A percentile compares a stretch with the other conserved stretches of the same genome.
phyloP scores from a whole-genome alignment of 805 yeast genomes.

The Candida saitoana region DNA sequence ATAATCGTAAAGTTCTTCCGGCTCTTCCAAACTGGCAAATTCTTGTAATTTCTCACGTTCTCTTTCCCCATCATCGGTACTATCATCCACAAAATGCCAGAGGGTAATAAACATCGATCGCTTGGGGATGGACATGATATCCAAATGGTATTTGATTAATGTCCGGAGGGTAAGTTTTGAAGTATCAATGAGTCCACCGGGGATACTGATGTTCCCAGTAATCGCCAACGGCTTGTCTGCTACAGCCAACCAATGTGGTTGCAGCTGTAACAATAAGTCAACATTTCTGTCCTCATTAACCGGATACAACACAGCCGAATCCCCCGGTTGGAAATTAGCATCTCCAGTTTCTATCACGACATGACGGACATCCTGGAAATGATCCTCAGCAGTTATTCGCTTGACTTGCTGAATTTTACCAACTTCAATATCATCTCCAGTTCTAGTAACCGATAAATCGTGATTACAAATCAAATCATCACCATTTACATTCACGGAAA shows the following conservation, averaged over 20 bases:
- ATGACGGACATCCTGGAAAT: slow-evolving; percentile 87
- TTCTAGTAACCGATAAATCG: slow-evolving; percentile 13
- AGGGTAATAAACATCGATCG: slow-evolving; percentile 72
- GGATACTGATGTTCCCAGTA: slow-evolving; percentile 35
- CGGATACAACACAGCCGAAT: slow-evolving; percentile 74
- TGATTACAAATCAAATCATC: slow-evolving; percentile 11
- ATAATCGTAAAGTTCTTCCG: slow-evolving; percentile 82
- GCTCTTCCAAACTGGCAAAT: slow-evolving; percentile 64
- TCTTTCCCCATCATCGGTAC: slow-evolving; percentile 56
- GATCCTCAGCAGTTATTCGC: slow-evolving; percentile 64
- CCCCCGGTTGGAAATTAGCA: slow-evolving; percentile 65
- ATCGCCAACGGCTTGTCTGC: slow-evolving; percentile 59
- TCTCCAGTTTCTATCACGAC: slow-evolving; percentile 40
- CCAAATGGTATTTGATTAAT: slow-evolving; percentile 74
- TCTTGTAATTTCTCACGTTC: slow-evolving; percentile 76
- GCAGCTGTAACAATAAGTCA: slow-evolving; percentile 57
- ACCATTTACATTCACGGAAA: slow-evolving; percentile 9
- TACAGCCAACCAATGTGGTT: slow-evolving; percentile 61
- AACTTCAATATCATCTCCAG: slow-evolving; percentile 9
- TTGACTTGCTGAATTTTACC: slow-evolving; percentile 51
- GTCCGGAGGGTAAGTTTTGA: slow-evolving; percentile 59
- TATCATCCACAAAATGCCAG: slow-evolving; percentile 57
- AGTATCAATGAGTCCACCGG: slow-evolving; percentile 59
- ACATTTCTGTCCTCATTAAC: slow-evolving; percentile 63
- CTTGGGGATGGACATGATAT: slow-evolving; percentile 77